These are phyloP conservation scores for Miscanthus lutarioriparius DNA, from an alignment of 176 grass and related monocot genomes.

Conservation along the genomic window DNA sequence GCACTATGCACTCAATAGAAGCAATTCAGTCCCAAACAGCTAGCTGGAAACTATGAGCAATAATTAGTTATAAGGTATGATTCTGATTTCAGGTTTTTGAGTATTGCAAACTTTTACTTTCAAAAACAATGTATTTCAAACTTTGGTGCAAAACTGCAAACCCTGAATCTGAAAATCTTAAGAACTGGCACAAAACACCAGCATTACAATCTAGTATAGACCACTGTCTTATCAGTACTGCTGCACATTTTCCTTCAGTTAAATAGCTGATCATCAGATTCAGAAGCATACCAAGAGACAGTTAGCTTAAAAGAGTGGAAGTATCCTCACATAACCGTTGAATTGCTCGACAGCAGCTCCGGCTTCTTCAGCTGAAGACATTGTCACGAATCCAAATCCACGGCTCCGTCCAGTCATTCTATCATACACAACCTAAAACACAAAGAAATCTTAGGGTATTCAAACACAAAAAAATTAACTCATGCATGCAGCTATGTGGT, in stretches of 20 bases:
- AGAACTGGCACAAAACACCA: background rate
- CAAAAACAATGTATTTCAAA: background rate
- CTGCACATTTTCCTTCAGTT: constrained; percentile 11
- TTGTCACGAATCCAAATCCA: constrained; percentile 95
- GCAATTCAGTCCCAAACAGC: background rate
- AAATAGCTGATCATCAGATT: background rate
- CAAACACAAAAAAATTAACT: background rate
- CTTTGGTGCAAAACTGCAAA: background rate
- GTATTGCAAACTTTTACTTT: background rate
- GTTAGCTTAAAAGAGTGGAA: background rate
- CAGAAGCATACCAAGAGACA: constrained; percentile 10
- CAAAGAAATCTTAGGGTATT: background rate
- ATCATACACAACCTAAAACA: constrained; percentile 87
- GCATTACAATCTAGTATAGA: background rate
- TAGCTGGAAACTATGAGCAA: background rate
- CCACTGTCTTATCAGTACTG: background rate
- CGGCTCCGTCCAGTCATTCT: constrained; percentile 88
- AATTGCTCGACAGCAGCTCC: constrained; percentile 67
- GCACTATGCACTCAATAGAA: constrained; percentile 3
- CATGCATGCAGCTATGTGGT: background rate
- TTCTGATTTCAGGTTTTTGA: constrained; percentile 9
- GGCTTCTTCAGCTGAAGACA: constrained; percentile 72
- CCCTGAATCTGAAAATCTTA: background rate
- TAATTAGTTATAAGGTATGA: background rate
- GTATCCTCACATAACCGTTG: constrained; percentile 76